These are phyloP conservation scores for Anacardium occidentale DNA, from an alignment of 345 rosid species.

Conservation along the genomic window DNA sequence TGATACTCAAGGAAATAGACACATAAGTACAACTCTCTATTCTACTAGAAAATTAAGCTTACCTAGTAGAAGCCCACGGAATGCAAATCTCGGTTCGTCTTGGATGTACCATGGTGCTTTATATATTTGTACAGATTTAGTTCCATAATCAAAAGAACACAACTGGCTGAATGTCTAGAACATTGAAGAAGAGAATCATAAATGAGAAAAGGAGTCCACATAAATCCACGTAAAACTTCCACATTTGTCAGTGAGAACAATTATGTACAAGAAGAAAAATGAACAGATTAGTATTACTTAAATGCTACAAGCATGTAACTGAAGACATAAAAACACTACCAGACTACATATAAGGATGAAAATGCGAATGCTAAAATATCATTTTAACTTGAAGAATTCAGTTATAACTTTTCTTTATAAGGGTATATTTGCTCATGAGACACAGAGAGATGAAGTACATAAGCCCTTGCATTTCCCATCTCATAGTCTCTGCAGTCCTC, in stretches of 20 bases:
- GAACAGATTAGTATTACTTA: too few relatives aligned
- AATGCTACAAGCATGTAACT: not conserved
- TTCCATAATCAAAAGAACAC: slow-evolving; percentile 69
- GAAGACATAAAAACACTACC: not conserved
- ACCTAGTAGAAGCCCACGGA: slow-evolving; percentile 87
- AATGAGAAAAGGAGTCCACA: not conserved
- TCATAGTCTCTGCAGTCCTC: not conserved
- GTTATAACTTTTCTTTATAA: not conserved
- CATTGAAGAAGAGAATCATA: not conserved
- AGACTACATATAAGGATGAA: not conserved
- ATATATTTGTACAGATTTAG: slow-evolving; percentile 63
- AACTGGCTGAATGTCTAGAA: slow-evolving; percentile 95
- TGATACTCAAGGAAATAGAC: slow-evolving; percentile 4
- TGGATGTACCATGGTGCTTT: slow-evolving; percentile 85
- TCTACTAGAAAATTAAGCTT: slow-evolving; percentile 17
- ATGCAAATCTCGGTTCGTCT: slow-evolving; percentile 83
- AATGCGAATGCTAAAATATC: too few relatives aligned
- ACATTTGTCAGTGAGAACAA: not conserved
- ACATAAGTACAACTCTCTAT: not conserved
- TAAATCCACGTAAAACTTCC: not conserved
- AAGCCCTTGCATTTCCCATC: not conserved
- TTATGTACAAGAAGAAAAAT: not conserved
- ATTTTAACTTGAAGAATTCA: too few relatives aligned
- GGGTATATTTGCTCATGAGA: not conserved
- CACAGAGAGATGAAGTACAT: not conserved